Percentiles rank a stretch among this genome's conserved stretches.
These are phyloP conservation scores for Petunia axillaris DNA, from an alignment of 257 asterid species.

Conservation along the genomic window DNA sequence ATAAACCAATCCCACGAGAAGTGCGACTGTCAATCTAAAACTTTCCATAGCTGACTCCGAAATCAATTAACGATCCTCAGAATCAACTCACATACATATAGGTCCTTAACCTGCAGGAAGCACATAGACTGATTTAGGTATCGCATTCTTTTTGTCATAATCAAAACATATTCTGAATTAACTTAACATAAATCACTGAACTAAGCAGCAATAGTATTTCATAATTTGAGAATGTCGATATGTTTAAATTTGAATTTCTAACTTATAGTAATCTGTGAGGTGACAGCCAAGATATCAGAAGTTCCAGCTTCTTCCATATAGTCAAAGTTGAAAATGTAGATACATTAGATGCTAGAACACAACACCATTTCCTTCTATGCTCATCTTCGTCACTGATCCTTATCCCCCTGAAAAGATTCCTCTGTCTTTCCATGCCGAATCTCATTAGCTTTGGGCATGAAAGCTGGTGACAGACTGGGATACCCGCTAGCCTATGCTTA, in stretches of 20 bases:
- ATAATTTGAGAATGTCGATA: background rate
- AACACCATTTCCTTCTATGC: background rate
- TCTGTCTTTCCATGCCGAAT: background rate
- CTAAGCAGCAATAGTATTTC: background rate
- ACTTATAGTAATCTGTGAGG: background rate
- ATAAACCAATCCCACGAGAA: no score
- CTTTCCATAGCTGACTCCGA: no score
- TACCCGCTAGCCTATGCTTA: background rate
- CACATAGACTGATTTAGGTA: no score
- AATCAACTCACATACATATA: no score
- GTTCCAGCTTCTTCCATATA: background rate
- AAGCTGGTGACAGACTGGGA: slow-evolving; percentile 9
- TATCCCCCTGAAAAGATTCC: background rate
- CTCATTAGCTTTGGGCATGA: background rate
- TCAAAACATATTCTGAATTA: no score
- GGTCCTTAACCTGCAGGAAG: no score
- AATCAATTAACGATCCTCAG: no score
- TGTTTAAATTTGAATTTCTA: background rate
- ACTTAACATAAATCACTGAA: no score
- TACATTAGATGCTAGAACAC: background rate
- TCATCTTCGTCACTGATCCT: slow-evolving; percentile 8
- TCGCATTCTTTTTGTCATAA: no score
- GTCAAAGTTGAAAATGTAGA: background rate
- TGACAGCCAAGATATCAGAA: background rate
- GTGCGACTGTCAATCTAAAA: no score